These are phyloP conservation scores for Allomyces macrogynus DNA, from an alignment of 192 early-diverging fungal species.

Conservation along the genomic window DNA sequence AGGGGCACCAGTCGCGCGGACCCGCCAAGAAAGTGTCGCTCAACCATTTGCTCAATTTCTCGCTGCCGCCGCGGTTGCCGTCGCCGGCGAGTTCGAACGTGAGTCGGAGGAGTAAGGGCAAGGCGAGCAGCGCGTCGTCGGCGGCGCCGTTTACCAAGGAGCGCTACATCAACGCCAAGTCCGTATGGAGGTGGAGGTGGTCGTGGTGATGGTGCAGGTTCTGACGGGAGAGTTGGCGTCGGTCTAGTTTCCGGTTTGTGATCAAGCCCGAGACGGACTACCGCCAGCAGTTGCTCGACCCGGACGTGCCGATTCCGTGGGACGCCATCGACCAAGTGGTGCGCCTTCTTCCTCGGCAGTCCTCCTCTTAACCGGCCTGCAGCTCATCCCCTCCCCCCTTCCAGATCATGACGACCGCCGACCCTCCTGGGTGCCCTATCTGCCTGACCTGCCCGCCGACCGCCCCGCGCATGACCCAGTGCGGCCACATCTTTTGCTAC, in stretches of 20 bases:
- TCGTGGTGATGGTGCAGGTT: background rate
- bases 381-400: conserved; percentile 1
- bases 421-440: conserved; percentile 62
- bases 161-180: conserved; percentile 88
- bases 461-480: conserved; percentile 64
- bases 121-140: background rate
- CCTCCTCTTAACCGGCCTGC: background rate
- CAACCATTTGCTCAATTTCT: conserved; percentile 79
- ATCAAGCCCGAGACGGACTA: conserved; percentile 41
- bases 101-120: conserved; percentile 19
- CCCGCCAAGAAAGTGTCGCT: conserved; percentile 17
- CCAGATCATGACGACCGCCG: conserved; percentile 23
- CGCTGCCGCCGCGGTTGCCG: conserved; percentile 52
- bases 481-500: conserved; percentile 79
- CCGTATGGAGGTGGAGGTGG: conserved; percentile 1
- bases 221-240: background rate
- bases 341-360: conserved; percentile 5
- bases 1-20: background rate
- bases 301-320: conserved; percentile 49
- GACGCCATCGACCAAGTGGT: conserved; percentile 54
- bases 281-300: conserved; percentile 34
- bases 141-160: conserved; percentile 57
- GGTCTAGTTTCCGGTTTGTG: conserved; percentile 10
- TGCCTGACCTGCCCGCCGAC: conserved; percentile 56
- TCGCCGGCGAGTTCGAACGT: conserved; percentile 16